Base-by-base conservation (phyloP, 768 basidiomycete genomes). In the Mycena albidolilacea region DNA sequence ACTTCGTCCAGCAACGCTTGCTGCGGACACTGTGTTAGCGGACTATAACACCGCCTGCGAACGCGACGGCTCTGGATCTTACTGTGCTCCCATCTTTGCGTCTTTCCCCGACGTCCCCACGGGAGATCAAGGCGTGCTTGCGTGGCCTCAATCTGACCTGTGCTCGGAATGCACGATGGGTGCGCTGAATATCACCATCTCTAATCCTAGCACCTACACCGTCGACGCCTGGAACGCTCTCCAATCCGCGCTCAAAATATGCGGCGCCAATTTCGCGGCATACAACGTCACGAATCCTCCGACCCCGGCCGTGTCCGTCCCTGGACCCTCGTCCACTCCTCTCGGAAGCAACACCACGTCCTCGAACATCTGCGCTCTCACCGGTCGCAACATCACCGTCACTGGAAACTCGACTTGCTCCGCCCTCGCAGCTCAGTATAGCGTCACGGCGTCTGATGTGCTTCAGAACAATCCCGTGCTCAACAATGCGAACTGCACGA, bases 11-110 rank as follows among this genome's bases (percentile, higher is more conserved):
- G 60, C 60, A 15, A 62, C 60, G 21, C 60, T 62, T 30, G 60
- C 41, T 14, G 43, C 23, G n/a, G 60, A 62, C 60, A 62, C 60
- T 7, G 21, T 62, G 23, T 62, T 30, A 30, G 60, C 21, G 43
- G 43, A 44, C 41, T 62, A 62, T 60, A 43, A 60, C 59, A 60
- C 39, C 39, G 59, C 59, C 38, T 41, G 59, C 59, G 39, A 43
- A 37, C 59, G 59, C 59, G 39, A 43, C 59, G n/a, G 5, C 39
- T 41, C 60, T 30, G 60, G 46, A 17, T 23, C n/a, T 30, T 62
- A 23, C 60, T 62, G 60, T n/a, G 17, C 5, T 19, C 23, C 41
- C 41, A 17, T 48, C 46, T 17, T 62, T 23, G n/a, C 60, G 60
- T 30, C 60, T 30, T 62, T 44, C 43, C 43, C 43, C 60, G 23